phyloP scores from a whole-genome alignment of 2,329 filamentous ascomycete species.

The Ceratocystiopsis minuta region DNA sequence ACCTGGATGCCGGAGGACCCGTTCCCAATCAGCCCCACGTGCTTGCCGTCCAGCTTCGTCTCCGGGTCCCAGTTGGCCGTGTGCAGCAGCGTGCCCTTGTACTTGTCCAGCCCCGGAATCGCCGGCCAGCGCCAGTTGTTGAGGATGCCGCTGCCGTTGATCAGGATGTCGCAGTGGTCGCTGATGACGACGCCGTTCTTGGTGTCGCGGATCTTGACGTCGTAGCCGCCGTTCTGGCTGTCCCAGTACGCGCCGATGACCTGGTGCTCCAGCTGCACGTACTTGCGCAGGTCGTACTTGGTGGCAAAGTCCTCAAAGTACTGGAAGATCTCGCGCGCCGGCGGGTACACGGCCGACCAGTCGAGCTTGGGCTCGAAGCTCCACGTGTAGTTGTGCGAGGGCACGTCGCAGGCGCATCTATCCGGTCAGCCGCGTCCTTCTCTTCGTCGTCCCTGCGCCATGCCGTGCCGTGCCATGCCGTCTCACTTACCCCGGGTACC shows the following conservation, averaged over 20 bases:
- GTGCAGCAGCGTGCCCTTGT: conserved; percentile 7
- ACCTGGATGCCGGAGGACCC: background rate
- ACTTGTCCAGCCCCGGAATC: conserved; percentile 5
- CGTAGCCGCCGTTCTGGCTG: conserved; percentile 21
- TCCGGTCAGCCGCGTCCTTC: too few relatives aligned
- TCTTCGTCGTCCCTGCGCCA: conserved; percentile 23
- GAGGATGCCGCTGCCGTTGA: conserved; percentile 23
- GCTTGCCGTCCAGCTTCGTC: conserved; percentile 4
- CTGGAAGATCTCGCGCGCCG: conserved; percentile 9
- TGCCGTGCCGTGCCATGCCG: too few relatives aligned
- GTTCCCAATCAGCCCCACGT: conserved; percentile 2
- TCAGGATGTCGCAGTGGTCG: conserved; percentile 24
- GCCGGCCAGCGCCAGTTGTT: conserved; percentile 29
- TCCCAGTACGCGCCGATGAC: conserved; percentile 27
- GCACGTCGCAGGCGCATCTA: conserved; percentile 24
- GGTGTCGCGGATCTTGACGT: conserved; percentile 15
- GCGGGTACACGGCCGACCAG: conserved; percentile 16
- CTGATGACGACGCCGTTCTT: conserved; percentile 9
- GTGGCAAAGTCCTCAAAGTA: conserved; percentile 17
- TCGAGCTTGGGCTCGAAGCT: conserved; percentile 17
- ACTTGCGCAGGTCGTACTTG: conserved; percentile 17
- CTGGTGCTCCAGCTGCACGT: conserved; percentile 24
- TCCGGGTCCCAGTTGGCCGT: conserved; percentile 10
- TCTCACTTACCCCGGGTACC: conserved; percentile 18
- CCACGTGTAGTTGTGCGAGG: conserved; percentile 21